Evolutionary conservation across 768 basidiomycete genomes (phyloP), one percentile per base, ranked within the genome.

Genomic region (Clitopilus passeckerianus): DNA sequence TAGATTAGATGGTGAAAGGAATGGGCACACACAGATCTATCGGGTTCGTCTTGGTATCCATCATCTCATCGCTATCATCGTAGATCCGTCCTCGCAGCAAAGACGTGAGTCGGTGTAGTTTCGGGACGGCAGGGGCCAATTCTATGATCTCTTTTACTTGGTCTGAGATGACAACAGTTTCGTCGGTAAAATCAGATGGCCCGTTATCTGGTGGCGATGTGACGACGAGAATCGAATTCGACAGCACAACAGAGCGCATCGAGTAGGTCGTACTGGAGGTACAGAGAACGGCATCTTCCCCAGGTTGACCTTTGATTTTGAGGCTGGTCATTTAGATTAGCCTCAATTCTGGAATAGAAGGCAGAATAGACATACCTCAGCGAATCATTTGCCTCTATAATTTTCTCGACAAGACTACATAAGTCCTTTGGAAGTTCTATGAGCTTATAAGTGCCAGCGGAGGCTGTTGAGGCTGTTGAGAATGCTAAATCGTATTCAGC

Each of bases 271-370:
- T 86, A 59, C 87, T 80, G 0, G 77, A 65, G 0, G 95, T 96
- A 70, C 96, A 98, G 8, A 96, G 74, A 0, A 97, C 94, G 0
- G 95, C 96, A 65, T 95, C 90, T 64, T 98, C 95, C 27, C 81
- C 80, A 1, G 84, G 71, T 46, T 86, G 77, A 6, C 95, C 96
- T 70, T 94, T 95, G 73, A 98, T 88, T 24, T 80, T 79, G 57
- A 94, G 70, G 43, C 90, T 90, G 54, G 58, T 60, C 63, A 59
- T 57, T n/a, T 10, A 59, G 35, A 54, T 52, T 66, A 53, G 54
- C 2, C 59, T 53, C 24, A 63, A 44, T 6, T 33, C 12, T 8
- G 24, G 23, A 27, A 20, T 53, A 23, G 33, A 43, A 71, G 66
- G 58, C 63, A 30, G 68, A 20, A n/a, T 65, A 56, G 52, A 58